phyloP scores from a whole-genome alignment of 2,329 filamentous ascomycete species.

The Aspergillus tamarii region DNA sequence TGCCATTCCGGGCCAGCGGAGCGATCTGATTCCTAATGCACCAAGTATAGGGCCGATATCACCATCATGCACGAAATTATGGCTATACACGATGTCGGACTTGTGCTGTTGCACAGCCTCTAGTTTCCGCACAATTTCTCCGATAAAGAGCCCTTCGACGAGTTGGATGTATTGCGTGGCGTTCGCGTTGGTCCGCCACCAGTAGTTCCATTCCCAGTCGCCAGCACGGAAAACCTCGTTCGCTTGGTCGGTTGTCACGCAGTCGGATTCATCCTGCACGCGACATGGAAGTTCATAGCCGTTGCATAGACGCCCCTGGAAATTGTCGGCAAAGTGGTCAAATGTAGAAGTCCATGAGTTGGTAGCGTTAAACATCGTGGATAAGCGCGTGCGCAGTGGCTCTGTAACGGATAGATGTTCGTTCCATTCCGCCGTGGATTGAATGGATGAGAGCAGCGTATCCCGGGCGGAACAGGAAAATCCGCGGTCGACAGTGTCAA shows the following conservation, averaged over 20 bases:
- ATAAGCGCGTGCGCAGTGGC: conserved; percentile 32
- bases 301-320: conserved; percentile 45
- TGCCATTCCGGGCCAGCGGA: conserved; percentile 46
- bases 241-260: conserved; percentile 37
- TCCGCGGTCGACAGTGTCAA: conserved; percentile 42
- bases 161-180: conserved; percentile 41
- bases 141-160: conserved; percentile 43
- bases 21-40: conserved; percentile 37
- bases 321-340: conserved; percentile 46
- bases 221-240: conserved; percentile 44
- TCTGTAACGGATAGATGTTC: conserved; percentile 39
- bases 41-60: conserved; percentile 42
- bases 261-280: conserved; percentile 28
- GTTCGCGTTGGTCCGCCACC: conserved; percentile 40
- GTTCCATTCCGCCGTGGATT: conserved; percentile 39
- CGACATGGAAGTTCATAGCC: conserved; percentile 42
- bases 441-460: conserved; percentile 26
- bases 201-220: conserved; percentile 49
- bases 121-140: conserved; percentile 37
- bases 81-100: conserved; percentile 34
- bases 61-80: conserved; percentile 44
- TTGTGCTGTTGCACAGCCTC: conserved; percentile 30
- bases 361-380: conserved; percentile 36
- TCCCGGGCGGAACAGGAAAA: conserved; percentile 36
- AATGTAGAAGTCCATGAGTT: conserved; percentile 39